These are phyloP conservation scores for Diaporthe destruens DNA, from an alignment of 2,329 filamentous ascomycete genomes.

Conservation along the genomic window DNA sequence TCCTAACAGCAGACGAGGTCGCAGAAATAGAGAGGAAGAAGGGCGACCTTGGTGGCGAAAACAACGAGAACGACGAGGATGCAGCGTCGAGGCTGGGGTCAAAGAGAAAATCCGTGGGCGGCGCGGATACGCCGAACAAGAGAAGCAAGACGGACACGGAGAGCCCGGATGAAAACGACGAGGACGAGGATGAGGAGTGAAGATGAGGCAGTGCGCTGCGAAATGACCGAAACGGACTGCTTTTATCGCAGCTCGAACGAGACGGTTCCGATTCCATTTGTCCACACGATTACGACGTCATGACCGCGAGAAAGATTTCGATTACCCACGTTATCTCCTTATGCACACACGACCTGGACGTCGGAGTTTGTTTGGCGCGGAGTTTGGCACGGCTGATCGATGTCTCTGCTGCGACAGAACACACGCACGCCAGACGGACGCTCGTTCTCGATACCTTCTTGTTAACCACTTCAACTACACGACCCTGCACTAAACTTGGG, in stretches of 20 bases:
- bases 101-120: slow-evolving; percentile 72
- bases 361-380: slow-evolving; percentile 31
- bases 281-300: slow-evolving; percentile 42
- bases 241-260: background rate
- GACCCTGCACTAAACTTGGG: background rate
- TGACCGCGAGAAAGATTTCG: slow-evolving; percentile 41
- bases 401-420: slow-evolving; percentile 12
- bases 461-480: slow-evolving; percentile 3
- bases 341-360: slow-evolving; percentile 33
- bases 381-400: slow-evolving; percentile 31
- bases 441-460: slow-evolving; percentile 26
- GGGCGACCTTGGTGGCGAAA: slow-evolving; percentile 54
- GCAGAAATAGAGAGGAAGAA: slow-evolving; percentile 84
- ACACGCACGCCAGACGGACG: slow-evolving; percentile 19
- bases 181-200: slow-evolving; percentile 46
- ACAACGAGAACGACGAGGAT: slow-evolving; percentile 52
- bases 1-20: slow-evolving; percentile 96
- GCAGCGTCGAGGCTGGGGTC: slow-evolving; percentile 56
- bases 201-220: slow-evolving; percentile 7
- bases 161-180: slow-evolving; percentile 56
- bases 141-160: slow-evolving; percentile 60
- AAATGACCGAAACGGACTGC: slow-evolving; percentile 31
- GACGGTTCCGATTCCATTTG: slow-evolving; percentile 28
- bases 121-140: slow-evolving; percentile 64
- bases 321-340: slow-evolving; percentile 36